Evolutionary conservation across 2,329 filamentous ascomycete genomes (phyloP).

Genomic region (Cordyceps tenuipes): DNA sequence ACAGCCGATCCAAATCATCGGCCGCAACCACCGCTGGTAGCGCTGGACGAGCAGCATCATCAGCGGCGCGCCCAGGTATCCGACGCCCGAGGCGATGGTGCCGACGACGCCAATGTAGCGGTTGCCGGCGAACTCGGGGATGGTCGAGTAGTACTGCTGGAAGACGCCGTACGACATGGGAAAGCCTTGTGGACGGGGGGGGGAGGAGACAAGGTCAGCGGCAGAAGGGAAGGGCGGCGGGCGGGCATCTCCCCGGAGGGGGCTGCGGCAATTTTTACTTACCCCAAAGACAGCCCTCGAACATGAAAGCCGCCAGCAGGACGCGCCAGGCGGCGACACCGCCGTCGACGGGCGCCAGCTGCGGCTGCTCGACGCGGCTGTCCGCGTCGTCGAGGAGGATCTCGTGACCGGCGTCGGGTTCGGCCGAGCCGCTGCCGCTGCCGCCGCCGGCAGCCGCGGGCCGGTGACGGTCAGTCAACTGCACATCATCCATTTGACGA

Average conservation of each 20-base stretch:
- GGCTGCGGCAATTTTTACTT: too few species aligned
- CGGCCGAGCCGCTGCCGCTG: not conserved
- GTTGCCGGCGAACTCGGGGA: conserved; percentile 18
- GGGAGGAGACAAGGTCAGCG: too few species aligned
- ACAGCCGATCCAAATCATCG: conserved; percentile 14
- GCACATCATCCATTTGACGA: not conserved
- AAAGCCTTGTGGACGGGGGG: conserved; percentile 15
- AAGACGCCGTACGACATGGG: conserved; percentile 22
- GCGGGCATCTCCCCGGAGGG: too few species aligned
- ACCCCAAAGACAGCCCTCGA: conserved; percentile 20
- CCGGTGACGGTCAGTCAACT: not conserved
- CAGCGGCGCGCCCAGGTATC: conserved; percentile 20
- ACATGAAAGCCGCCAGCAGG: conserved; percentile 17
- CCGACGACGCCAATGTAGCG: conserved; percentile 20
- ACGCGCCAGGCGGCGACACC: conserved; percentile 18
- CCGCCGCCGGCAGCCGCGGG: not conserved
- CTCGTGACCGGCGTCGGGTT: not conserved
- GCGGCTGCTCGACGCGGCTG: not conserved
- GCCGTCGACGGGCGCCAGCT: conserved; percentile 17
- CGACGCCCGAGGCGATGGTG: conserved; percentile 19
- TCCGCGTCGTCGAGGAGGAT: not conserved
- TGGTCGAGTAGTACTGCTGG: conserved; percentile 21
- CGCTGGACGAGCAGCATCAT: conserved; percentile 17
- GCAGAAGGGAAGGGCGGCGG: too few species aligned
- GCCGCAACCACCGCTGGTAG: conserved; percentile 1